Evolutionary conservation across 768 basidiomycete genomes (phyloP), one percentile per base, ranked within the genome.

Genomic region (Leucocoprinus sp.): DNA sequence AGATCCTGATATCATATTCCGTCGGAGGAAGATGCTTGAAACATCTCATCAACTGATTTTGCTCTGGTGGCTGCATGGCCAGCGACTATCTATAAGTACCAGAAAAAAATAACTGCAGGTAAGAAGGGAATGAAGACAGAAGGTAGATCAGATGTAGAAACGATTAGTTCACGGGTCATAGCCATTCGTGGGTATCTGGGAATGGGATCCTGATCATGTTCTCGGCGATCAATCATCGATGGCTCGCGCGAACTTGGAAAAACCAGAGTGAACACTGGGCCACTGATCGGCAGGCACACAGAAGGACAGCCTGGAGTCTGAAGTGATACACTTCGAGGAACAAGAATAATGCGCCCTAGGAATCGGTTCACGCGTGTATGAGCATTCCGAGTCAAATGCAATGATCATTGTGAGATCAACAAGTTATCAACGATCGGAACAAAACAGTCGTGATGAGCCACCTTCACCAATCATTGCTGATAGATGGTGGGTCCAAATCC

Each of bases 11-110:
- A 35, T n/a, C n/a, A n/a, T n/a, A n/a, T n/a, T 42, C 29, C 27
- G 33, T 48, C 46, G 22, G 35, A 39, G 36, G 38, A 11, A 34
- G 8, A 17, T 43, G 18, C 5, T 23, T 37, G 27, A 42, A 29
- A 35, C 11, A 46, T 26, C 34, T 27, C 34, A 45, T 50, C 47
- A 52, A 11, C 34, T 34, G n/a, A 29, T 31, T 21, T 47, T 40
- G 22, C 21, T n/a, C 36, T 39, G 50, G 58, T 62, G 60, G 59
- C 60, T 55, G 56, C 60, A 59, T 57, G 55, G 54, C 60, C 55
- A 50, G 50, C 51, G 27, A 48, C 50, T 40, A 48, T 26, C 36
- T 29, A 42, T 43, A 38, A 37, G n/a, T 39, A 27, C 5, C 26
- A 27, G 33, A 33, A 46, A n/a, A 34, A 18, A 39, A 39, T 15